Conservation (phyloP, 164 flowering plant genomes). For the Sextonia rubra region DNA sequence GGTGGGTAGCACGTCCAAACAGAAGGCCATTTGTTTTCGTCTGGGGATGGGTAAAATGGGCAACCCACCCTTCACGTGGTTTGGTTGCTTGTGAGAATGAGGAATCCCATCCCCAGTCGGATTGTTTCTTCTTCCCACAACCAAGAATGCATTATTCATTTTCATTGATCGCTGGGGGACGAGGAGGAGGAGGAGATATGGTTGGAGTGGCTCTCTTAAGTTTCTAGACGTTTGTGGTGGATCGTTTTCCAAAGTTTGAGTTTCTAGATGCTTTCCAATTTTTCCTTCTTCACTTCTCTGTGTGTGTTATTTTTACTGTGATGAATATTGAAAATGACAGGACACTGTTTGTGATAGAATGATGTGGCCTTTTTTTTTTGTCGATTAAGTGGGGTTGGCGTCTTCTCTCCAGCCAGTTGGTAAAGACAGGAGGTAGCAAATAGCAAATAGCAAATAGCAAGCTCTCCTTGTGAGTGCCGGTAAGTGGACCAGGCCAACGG, state of each 20-base stretch:
- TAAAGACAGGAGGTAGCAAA: too few relatives aligned
- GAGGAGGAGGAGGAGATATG: background rate
- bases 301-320: background rate
- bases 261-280: too few relatives aligned
- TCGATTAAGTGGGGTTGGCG: too few relatives aligned
- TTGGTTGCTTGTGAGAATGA: slow-evolving; percentile 2
- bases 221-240: background rate
- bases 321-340: too few relatives aligned
- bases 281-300: background rate
- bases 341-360: too few relatives aligned
- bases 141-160: slow-evolving; percentile 1
- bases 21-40: background rate
- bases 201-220: background rate
- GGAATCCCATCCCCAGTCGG: background rate
- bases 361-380: too few relatives aligned
- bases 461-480: too few relatives aligned
- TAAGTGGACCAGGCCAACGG: too few relatives aligned
- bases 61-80: slow-evolving; percentile 9
- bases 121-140: background rate
- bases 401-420: too few relatives aligned
- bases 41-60: background rate
- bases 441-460: too few relatives aligned
- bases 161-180: background rate
- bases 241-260: background rate
- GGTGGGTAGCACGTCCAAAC: background rate